Percentiles rank a stretch among this genome's conserved stretches.
Evolutionary conservation across 805 yeast genomes (phyloP).

Genomic region (Sugiyamaella qingdaonensis): DNA sequence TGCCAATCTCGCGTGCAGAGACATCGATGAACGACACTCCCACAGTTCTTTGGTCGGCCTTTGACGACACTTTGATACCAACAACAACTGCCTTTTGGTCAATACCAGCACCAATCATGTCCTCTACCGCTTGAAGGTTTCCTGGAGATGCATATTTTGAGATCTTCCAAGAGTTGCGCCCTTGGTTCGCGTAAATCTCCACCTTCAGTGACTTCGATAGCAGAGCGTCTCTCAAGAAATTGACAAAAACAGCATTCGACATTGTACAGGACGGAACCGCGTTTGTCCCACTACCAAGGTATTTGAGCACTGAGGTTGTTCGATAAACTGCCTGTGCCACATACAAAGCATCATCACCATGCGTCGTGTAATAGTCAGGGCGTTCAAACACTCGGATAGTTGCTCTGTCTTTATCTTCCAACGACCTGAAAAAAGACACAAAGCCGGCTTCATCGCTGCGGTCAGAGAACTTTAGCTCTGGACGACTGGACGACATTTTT

Average conservation of each 20-base stretch:
- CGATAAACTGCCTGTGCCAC: constrained; percentile 83
- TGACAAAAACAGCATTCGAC: constrained; percentile 67
- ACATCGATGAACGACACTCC: constrained; percentile 83
- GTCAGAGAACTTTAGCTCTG: constrained; percentile 56
- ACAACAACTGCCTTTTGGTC: constrained; percentile 53
- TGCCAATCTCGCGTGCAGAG: constrained; percentile 58
- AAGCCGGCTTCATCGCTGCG: constrained; percentile 42
- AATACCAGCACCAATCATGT: constrained; percentile 48
- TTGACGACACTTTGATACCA: constrained; percentile 43
- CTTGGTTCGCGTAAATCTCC: constrained; percentile 65
- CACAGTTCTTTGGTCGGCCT: constrained; percentile 47
- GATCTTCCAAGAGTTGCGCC: constrained; percentile 47
- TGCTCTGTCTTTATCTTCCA: constrained; percentile 22
- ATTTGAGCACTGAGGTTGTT: constrained; percentile 75
- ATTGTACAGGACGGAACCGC: constrained; percentile 65
- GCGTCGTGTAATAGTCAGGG: constrained; percentile 73
- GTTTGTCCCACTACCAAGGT: constrained; percentile 35
- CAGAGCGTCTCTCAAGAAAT: constrained; percentile 60
- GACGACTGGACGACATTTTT: constrained; percentile 35
- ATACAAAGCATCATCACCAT: constrained; percentile 70
- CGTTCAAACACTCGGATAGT: constrained; percentile 70
- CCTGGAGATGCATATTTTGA: constrained; percentile 78
- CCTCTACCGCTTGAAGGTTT: constrained; percentile 73
- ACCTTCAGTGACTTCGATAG: constrained; percentile 70
- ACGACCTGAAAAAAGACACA: constrained; percentile 24